These are phyloP conservation scores for Geotrichum restrictum DNA, from an alignment of 1,139 yeast species.

Conservation along the genomic window DNA sequence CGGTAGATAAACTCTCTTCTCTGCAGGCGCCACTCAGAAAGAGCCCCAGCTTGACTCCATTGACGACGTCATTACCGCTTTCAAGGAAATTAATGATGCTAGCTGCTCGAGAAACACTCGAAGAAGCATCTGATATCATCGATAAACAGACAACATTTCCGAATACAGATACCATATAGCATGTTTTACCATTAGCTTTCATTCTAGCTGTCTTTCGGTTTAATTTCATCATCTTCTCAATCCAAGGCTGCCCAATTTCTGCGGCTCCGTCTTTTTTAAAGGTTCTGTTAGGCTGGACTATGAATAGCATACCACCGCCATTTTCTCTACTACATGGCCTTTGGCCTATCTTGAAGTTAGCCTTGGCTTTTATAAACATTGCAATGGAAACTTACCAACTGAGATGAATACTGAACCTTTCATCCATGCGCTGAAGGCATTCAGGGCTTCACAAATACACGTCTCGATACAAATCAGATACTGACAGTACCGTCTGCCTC, in stretches of 20 bases:
- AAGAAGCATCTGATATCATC: neutral
- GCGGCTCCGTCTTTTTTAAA: neutral
- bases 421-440: slow-evolving; percentile 1
- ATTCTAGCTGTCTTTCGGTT: neutral
- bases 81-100: slow-evolving; percentile 6
- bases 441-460: neutral
- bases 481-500: neutral
- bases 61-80: slow-evolving; percentile 7
- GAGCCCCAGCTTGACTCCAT: slow-evolving; percentile 12
- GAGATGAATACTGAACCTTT: neutral
- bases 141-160: slow-evolving; percentile 9
- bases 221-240: neutral
- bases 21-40: slow-evolving; percentile 15
- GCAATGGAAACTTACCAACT: neutral
- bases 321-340: neutral
- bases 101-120: neutral
- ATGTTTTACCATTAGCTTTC: neutral
- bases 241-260: neutral
- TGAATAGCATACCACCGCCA: slow-evolving; percentile 4
- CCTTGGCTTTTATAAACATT: neutral
- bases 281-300: slow-evolving; percentile 1
- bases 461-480: neutral
- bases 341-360: slow-evolving; percentile 6
- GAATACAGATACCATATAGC: slow-evolving; percentile 7
- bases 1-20: slow-evolving; percentile 2